A percentile compares a stretch with the other conserved stretches of the same genome.
These are phyloP conservation scores for Collybia sordida DNA, from an alignment of 768 basidiomycete genomes.

Conservation along the genomic window DNA sequence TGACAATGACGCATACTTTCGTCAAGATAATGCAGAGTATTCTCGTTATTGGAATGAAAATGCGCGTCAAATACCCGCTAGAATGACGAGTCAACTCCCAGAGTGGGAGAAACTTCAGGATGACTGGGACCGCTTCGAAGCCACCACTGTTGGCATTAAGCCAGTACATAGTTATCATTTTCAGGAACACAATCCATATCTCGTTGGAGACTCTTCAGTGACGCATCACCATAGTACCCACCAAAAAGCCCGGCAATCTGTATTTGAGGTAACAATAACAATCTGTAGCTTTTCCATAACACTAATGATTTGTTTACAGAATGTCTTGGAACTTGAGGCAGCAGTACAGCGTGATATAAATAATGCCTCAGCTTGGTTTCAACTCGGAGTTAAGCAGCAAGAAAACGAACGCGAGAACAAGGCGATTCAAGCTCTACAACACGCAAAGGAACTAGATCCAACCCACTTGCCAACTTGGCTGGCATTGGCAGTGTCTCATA, in stretches of 20 bases:
- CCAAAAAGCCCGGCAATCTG: conserved; percentile 24
- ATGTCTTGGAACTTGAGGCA: conserved; percentile 87
- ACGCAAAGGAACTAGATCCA: conserved; percentile 81
- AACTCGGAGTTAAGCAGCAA: conserved; percentile 95
- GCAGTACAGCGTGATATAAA: conserved; percentile 75
- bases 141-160: conserved; percentile 63
- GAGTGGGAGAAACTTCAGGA: conserved; percentile 71
- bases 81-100: conserved; percentile 14
- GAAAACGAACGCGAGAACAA: conserved; percentile 95
- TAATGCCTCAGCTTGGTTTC: conserved; percentile 80
- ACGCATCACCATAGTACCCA: conserved; percentile 50
- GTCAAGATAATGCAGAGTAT: conserved; percentile 70
- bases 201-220: conserved; percentile 56
- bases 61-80: conserved; percentile 18
- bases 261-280: conserved; percentile 39
- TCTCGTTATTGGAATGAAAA: conserved; percentile 55
- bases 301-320: conserved; percentile 44
- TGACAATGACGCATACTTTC: conserved; percentile 67
- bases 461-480: conserved; percentile 80
- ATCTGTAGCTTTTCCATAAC: conserved; percentile 14
- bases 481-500: conserved; percentile 85
- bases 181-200: conserved; percentile 76
- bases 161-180: conserved; percentile 65
- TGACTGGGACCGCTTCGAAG: conserved; percentile 84
- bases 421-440: conserved; percentile 82